Percentiles rank a stretch among this genome's conserved stretches.
These are phyloP conservation scores for Neotropicomus parvogracilis DNA, from an alignment of 1,284 basidiomycete species.

Conservation along the genomic window DNA sequence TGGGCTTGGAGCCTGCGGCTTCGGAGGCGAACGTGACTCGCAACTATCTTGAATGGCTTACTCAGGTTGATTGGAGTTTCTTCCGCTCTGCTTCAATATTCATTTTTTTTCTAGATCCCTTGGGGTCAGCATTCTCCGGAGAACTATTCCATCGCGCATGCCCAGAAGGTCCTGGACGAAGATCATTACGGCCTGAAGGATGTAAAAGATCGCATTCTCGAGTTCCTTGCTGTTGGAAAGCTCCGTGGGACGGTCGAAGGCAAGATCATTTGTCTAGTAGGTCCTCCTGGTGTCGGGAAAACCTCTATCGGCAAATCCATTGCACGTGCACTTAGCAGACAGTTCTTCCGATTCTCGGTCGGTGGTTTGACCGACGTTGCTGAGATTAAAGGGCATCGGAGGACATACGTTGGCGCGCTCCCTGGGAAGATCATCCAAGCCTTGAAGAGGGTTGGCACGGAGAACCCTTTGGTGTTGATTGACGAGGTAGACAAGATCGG, in stretches of 20 bases:
- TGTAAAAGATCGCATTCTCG: slow-evolving; percentile 95
- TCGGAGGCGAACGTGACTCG: slow-evolving; percentile 96
- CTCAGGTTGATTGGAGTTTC: slow-evolving; percentile 52
- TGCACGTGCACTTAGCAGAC: slow-evolving; percentile 77
- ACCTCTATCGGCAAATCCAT: slow-evolving; percentile 95
- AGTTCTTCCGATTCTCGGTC: slow-evolving; percentile 96
- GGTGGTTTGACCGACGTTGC: slow-evolving; percentile 97
- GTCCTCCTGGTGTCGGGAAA: slow-evolving; percentile 97
- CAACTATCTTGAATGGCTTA: slow-evolving; percentile 96
- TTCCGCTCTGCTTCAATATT: neutral
- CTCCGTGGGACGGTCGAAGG: slow-evolving; percentile 95
- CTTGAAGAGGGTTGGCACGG: slow-evolving; percentile 92
- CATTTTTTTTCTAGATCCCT: slow-evolving; percentile 58
- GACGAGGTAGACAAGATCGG: slow-evolving; percentile 99
- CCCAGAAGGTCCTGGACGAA: slow-evolving; percentile 84
- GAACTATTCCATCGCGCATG: slow-evolving; percentile 88
- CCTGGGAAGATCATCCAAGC: slow-evolving; percentile 99
- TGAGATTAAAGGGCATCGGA: slow-evolving; percentile 97
- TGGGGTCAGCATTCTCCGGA: slow-evolving; percentile 96
- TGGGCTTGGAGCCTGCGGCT: slow-evolving; percentile 88
- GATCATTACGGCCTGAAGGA: slow-evolving; percentile 97
- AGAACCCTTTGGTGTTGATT: slow-evolving; percentile 95
- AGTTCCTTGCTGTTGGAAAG: slow-evolving; percentile 98
- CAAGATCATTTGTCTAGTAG: slow-evolving; percentile 96
- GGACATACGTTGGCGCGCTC: slow-evolving; percentile 95